These are phyloP conservation scores for Rhodomyrtus tomentosa DNA, from an alignment of 345 rosid species.

Conservation along the genomic window DNA sequence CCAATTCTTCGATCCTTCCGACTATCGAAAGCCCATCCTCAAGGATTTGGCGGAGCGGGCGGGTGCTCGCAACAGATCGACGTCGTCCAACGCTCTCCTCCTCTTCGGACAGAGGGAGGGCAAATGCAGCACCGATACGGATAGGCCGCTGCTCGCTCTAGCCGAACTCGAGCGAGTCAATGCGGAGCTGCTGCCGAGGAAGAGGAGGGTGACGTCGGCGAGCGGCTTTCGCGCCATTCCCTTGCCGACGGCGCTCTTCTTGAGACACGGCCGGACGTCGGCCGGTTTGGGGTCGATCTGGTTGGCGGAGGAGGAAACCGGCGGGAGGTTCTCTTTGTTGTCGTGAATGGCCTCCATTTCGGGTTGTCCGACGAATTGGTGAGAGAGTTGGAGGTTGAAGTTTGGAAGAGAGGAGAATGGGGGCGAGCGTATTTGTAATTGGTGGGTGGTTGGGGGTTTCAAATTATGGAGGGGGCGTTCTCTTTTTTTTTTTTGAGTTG, in stretches of 20 bases:
- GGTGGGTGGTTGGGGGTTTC: rapidly evolving
- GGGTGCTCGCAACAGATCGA: not conserved
- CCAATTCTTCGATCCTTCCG: not conserved
- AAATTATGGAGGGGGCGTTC: not conserved
- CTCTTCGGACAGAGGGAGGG: not conserved
- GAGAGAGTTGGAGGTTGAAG: not conserved
- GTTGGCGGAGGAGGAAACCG: not conserved
- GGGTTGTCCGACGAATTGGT: not conserved
- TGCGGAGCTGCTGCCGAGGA: not conserved
- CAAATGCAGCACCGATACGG: not conserved
- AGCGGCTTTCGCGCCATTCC: not conserved
- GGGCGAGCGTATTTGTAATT: not conserved
- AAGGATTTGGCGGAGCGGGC: not conserved
- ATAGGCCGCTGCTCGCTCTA: not conserved
- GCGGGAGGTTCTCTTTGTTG: constrained; percentile 3
- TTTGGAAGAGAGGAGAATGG: no score
- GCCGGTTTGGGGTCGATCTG: not conserved
- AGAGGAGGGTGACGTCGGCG: not conserved
- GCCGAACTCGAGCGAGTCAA: not conserved
- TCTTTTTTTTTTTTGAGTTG: not conserved
- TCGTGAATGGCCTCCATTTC: not conserved
- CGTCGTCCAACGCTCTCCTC: not conserved
- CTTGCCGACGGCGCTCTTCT: not conserved
- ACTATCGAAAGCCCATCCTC: constrained; percentile 1
- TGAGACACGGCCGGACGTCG: not conserved